Evolutionary conservation across 352 stramenopile species (phyloP), one percentile per base, ranked within the genome.

Genomic region (Blastocystis hominis): DNA sequence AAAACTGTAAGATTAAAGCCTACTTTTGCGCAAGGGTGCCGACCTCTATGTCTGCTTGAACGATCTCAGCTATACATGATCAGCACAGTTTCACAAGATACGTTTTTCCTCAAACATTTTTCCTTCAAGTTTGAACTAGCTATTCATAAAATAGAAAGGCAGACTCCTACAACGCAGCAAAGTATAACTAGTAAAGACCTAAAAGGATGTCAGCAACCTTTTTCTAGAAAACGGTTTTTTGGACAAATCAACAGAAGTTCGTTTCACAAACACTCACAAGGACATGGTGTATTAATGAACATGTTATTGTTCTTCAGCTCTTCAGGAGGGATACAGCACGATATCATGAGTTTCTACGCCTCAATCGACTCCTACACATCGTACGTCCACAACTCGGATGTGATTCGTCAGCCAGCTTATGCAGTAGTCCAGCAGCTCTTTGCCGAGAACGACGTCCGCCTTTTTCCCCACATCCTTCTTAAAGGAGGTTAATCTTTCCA

Each of bases 401-500:
- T 84, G 72, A 30, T 84, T 84, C 50, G 72, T 84, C 56, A 84
- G 72, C 72, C 72, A 84, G n/a, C 44, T 53, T 54, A 84, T 84
- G 30, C 50, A 64, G 55, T 84, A 84, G 36, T 84, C 72, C 50
- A 66, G 72, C 2, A 84, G 34, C 50, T 84, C 72, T 40, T 84
- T 84, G 30, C 72, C 55, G 5, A 84, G 20, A 3, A 84, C 47
- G 40, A 20, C 20, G 24, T 84, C 72, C 10, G 24, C 17, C 30
- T 84, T 84, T 36, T 50, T 34, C 9, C 72, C 54, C 4, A 84
- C 50, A 36, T 64, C 72, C 56, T 84, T 4, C 46, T 53, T 50
- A 7, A 84, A 53, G 24, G 59, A 46, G 34, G 59, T 34, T 7
- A 84, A 40, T 42, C 68, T 84, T 6, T 63, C n/a, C 56, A 84